Evolutionary conservation across 257 asterid species (phyloP), one percentile per base, ranked within the genome.

Genomic region (Solanum phureja): DNA sequence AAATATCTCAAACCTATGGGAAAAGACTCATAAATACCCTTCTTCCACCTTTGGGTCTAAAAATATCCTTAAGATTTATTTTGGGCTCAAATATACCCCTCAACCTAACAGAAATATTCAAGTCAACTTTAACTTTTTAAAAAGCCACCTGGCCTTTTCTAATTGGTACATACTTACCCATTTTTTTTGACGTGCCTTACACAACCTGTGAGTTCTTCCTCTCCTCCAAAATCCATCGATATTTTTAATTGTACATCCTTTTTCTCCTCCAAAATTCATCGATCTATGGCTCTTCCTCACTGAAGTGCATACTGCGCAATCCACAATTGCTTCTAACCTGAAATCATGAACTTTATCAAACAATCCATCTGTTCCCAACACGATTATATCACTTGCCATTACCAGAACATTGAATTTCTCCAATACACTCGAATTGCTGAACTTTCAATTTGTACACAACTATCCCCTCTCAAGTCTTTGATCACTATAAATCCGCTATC

Each of bases 361-460:
- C 84, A 94, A 56, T 69, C 94, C 94, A 83, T 94, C 93, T 0
- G 94, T 93, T 16, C 88, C 96, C 4, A 86, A 90, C 1, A 94
- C 84, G 0, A 94, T 27, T 4, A 93, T 31, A 34, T 94, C 94
- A 12, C 93, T 92, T 11, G 40, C 35, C 44, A 76, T 73, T 29
- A 93, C 88, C 1, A 5, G 88, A 56, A 91, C 64, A 71, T 6
- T 33, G 62, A 87, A 14, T 87, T 87, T 90, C 82, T 77, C 79
- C 3, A 93, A 94, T 19, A 13, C 33, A 6, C 56, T 38, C 1
- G 83, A 90, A 4, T 31, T 87, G 91, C 74, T 92, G 93, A 5
- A 29, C 56, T 11, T 74, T 83, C 1, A 93, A 89, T 11, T 62
- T 31, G 84, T 87, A 91, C 19, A 87, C 52, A 3, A 86, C 64